These are phyloP conservation scores for Phytophthora podocarpi DNA, from an alignment of 352 stramenopile species.

Conservation along the genomic window DNA sequence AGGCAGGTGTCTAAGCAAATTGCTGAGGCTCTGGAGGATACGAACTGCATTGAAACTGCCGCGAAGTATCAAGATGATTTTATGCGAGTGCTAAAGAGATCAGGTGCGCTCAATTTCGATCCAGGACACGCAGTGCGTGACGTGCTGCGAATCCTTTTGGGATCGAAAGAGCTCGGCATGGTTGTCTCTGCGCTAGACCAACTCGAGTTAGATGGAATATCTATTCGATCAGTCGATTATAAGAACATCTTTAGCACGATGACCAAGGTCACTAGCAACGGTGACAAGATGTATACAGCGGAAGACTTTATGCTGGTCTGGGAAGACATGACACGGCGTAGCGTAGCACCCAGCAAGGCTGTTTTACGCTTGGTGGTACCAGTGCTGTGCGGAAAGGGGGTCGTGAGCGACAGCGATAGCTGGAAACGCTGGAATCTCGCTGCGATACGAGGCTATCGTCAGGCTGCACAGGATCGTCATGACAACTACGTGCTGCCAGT, in stretches of 20 bases:
- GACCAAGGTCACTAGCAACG: slow-evolving; percentile 25
- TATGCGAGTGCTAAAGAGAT: slow-evolving; percentile 20
- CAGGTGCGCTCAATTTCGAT: slow-evolving; percentile 26
- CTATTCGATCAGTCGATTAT: slow-evolving; percentile 42
- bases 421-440: slow-evolving; percentile 18
- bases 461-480: slow-evolving; percentile 16
- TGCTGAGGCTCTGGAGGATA: slow-evolving; percentile 23
- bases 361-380: slow-evolving; percentile 39
- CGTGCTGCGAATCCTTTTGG: slow-evolving; percentile 40
- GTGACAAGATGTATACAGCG: slow-evolving; percentile 23
- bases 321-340: slow-evolving; percentile 45
- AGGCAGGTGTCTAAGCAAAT: slow-evolving; percentile 41
- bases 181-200: slow-evolving; percentile 44
- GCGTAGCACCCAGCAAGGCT: slow-evolving; percentile 40
- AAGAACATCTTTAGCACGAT: slow-evolving; percentile 48
- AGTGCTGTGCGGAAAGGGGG: slow-evolving; percentile 23
- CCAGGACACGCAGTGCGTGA: slow-evolving; percentile 23
- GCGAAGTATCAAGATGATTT: slow-evolving; percentile 14
- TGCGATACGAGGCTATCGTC: slow-evolving; percentile 30
- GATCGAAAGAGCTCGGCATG: slow-evolving; percentile 32
- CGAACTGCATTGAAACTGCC: slow-evolving; percentile 11
- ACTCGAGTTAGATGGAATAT: slow-evolving; percentile 36
- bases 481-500: slow-evolving; percentile 50
- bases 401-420: slow-evolving; percentile 16
- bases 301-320: slow-evolving; percentile 50